Evolutionary conservation across 2,329 filamentous ascomycete genomes (phyloP), one percentile per base, ranked within the genome.

Genomic region (Hymenoscyphus infarciens): DNA sequence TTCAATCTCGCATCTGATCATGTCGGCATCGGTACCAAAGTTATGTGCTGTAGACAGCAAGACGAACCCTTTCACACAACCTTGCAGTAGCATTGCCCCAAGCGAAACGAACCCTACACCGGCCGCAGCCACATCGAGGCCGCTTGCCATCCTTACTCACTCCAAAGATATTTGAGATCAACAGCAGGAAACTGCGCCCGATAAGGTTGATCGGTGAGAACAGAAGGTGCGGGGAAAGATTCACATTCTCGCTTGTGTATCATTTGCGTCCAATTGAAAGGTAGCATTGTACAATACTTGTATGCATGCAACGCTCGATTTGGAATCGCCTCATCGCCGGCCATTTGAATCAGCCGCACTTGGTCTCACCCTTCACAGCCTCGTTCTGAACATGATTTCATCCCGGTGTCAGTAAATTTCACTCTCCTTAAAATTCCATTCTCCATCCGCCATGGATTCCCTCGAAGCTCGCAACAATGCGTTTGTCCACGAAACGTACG

Each of bases 41-140:
- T 67, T 63, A 11, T 64, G 65, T 7, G 65, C 65, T n/a, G 65
- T 67, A 1, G 57, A 60, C 39, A 67, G 63, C 25, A 67, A 39
- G n/a, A 65, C 49, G 27, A 67, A 67, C 15, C 63, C 65, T 31
- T 67, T 49, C 16, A 67, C 45, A 35, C 65, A 67, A 11, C 65
- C 63, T 58, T 61, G 61, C n/a, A 67, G 55, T 16, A 64, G 31
- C 25, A 58, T 42, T 13, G 66, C 33, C 3, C 57, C 60, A 22
- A 67, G 60, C 35, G 63, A 65, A n/a, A 59, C 63, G 5, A 67
- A 57, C 3, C 63, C 63, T 29, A 57, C 63, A 16, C 62, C 61
- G 11, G 61, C 59, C 16, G 63, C 61, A 15, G 65, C 64, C n/a
- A 61, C 39, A 19, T 62, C 62, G 15, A 66, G 25, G 8, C 53